Evolutionary conservation across 1,284 basidiomycete species (phyloP), one percentile per base, ranked within the genome.

Genomic region (Melampsora americana): DNA sequence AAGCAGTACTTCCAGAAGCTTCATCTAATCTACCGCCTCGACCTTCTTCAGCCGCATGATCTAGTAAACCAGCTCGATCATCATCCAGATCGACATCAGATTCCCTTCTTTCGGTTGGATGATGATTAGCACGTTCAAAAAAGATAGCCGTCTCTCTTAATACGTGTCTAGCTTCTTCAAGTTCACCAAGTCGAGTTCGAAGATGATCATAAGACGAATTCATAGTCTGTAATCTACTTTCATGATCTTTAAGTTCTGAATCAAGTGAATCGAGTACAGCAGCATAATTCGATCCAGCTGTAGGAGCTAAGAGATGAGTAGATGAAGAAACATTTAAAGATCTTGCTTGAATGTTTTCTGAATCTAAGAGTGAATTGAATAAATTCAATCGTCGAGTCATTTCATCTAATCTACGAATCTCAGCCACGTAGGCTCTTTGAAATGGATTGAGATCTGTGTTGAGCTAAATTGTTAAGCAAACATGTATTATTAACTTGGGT

Each of bases 341-440:
- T n/a, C 84, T 81, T 78, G 95, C 87, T 65, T 91, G 90, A 64
- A 98, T 86, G 9, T 88, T 86, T 79, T 92, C 90, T 80, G 90
- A 90, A 78, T 90, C 88, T 80, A 98, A 94, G 82, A 98, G 93
- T 48, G 87, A 86, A 16, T 88, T 84, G 81, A 99, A 95, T 84
- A 98, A 96, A 66, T 93, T 90, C 66, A 96, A 89, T 44, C 94
- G 90, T 78, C 96, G 91, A 32, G 92, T 90, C 90, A 96, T 95
- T 82, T 99, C 95, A 82, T 96, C 94, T 75, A 96, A 88, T 77
- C 92, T 89, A 60, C 95, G 90, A 79, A 99, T 94, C 83, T 97
- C 95, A 62, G 91, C 91, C 77, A 97, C 93, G 83, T 95, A 99
- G 6, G 95, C 94, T 79, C 96, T 92, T 87, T 99, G 96, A 86